These are phyloP conservation scores for Sutorius eximius DNA, from an alignment of 1,284 basidiomycete genomes.

Conservation along the genomic window DNA sequence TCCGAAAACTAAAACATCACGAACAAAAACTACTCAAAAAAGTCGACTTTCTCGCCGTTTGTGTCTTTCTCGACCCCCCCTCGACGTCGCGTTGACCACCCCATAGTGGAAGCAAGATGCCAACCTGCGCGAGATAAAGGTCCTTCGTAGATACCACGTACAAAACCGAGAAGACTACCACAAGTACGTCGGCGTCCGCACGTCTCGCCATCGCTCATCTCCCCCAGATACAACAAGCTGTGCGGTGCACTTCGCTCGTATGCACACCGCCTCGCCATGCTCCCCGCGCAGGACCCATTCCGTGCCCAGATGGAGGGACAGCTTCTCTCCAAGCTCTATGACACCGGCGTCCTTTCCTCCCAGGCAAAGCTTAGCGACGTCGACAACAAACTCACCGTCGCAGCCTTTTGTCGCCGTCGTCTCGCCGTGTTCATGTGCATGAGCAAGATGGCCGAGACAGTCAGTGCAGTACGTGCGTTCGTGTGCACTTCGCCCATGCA, in stretches of 20 bases:
- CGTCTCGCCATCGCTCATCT: slow-evolving; percentile 4
- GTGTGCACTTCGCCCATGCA: background rate
- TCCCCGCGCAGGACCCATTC: slow-evolving; percentile 91
- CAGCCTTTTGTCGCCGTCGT: slow-evolving; percentile 89
- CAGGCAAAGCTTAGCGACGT: slow-evolving; percentile 86
- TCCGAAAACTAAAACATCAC: slow-evolving; percentile 91
- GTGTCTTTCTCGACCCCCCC: slow-evolving; percentile 28
- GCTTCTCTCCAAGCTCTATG: slow-evolving; percentile 93
- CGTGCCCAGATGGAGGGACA: slow-evolving; percentile 83
- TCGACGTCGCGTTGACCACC: background rate
- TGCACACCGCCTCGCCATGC: slow-evolving; percentile 84
- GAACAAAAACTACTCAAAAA: slow-evolving; percentile 94
- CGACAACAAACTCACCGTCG: slow-evolving; percentile 93
- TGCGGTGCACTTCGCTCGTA: slow-evolving; percentile 86
- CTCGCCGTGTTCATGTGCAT: slow-evolving; percentile 93
- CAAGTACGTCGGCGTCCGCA: slow-evolving; percentile 57
- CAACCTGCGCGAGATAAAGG: slow-evolving; percentile 87
- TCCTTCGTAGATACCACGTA: slow-evolving; percentile 95
- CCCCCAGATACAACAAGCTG: slow-evolving; percentile 87
- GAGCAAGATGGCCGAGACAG: slow-evolving; percentile 94
- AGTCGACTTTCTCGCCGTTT: slow-evolving; percentile 87
- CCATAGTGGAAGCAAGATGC: slow-evolving; percentile 95
- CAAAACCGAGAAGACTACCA: slow-evolving; percentile 96
- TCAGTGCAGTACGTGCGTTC: slow-evolving; percentile 76
- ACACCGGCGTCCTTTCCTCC: slow-evolving; percentile 89